A percentile compares a stretch with the other conserved stretches of the same genome.
Conservation (phyloP, 139 green algal genomes). For the Chlorella sp. region DNA sequence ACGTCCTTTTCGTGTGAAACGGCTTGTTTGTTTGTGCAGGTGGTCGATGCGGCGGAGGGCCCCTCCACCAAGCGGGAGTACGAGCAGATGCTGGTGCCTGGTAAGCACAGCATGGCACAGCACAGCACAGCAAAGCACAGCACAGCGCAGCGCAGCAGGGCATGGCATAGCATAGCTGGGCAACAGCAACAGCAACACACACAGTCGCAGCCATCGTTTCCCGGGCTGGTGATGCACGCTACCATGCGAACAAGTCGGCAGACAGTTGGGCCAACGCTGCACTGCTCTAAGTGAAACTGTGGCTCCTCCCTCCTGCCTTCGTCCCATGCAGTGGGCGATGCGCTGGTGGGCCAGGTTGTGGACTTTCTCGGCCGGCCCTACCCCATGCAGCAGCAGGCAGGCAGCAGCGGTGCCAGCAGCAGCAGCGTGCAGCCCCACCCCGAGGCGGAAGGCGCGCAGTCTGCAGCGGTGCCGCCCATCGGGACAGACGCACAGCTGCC, state of each 20-base stretch:
- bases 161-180: too few relatives aligned
- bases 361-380: constrained; percentile 68
- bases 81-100: constrained; percentile 56
- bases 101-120: not conserved
- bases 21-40: too few relatives aligned
- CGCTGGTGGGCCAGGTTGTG: constrained; percentile 55
- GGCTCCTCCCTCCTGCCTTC: too few relatives aligned
- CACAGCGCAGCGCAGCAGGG: too few relatives aligned
- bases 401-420: not conserved
- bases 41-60: constrained; percentile 76
- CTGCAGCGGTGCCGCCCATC: constrained; percentile 24
- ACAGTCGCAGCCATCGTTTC: not conserved
- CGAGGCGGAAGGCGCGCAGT: not conserved
- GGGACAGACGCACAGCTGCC: constrained; percentile 53
- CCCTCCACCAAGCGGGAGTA: constrained; percentile 84
- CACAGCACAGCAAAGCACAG: too few relatives aligned
- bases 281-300: too few relatives aligned
- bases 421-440: constrained; percentile 28
- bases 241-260: too few relatives aligned
- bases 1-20: too few relatives aligned
- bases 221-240: too few relatives aligned
- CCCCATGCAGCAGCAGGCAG: not conserved
- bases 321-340: constrained; percentile 51
- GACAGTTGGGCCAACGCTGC: too few relatives aligned
- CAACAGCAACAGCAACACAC: not conserved